Percentiles rank a stretch among this genome's conserved stretches.
phyloP scores from a whole-genome alignment of 768 basidiomycete genomes.

The Lentinula sp. region DNA sequence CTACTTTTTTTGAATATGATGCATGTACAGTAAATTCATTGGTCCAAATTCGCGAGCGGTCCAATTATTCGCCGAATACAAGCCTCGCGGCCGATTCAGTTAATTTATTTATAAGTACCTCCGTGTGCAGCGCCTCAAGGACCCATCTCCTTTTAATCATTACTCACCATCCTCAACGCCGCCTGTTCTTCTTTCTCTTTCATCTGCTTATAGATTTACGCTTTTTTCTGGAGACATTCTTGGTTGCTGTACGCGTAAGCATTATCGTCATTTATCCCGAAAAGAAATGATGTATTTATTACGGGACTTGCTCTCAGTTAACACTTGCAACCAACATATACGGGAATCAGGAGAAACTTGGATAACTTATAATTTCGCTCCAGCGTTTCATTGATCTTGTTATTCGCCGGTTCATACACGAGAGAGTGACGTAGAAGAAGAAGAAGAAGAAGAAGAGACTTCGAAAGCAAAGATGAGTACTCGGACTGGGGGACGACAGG shows the following conservation, averaged over 20 bases:
- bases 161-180: background rate
- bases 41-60: background rate
- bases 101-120: background rate
- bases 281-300: background rate
- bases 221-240: background rate
- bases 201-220: background rate
- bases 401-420: background rate
- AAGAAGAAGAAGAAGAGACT: background rate
- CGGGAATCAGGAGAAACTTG: background rate
- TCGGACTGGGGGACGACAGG: constrained; percentile 38
- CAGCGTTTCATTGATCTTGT: background rate
- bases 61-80: background rate
- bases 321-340: too few species aligned
- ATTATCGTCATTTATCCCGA: background rate
- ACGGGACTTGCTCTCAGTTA: too few species aligned
- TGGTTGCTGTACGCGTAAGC: background rate
- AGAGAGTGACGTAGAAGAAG: background rate
- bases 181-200: background rate
- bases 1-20: background rate
- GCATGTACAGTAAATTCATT: background rate
- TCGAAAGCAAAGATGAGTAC: background rate
- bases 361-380: background rate
- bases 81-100: background rate
- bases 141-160: background rate
- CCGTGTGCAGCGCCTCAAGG: background rate